Percentiles rank a stretch among this genome's conserved stretches.
These are phyloP conservation scores for Corymbia citriodora DNA, from an alignment of 441 rosid species.

Conservation along the genomic window DNA sequence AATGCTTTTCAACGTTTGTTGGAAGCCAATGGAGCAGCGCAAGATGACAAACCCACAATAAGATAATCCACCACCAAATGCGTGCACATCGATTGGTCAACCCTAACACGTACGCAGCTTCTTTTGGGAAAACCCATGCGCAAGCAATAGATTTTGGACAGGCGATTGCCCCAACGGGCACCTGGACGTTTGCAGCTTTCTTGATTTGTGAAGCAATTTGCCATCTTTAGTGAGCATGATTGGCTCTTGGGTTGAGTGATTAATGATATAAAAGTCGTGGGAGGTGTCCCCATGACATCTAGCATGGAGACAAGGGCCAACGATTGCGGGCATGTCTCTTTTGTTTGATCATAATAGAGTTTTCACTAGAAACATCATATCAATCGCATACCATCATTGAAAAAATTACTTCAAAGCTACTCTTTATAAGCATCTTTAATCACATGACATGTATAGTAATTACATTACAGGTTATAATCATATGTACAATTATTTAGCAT, in stretches of 20 bases:
- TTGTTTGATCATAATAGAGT: neutral
- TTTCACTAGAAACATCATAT: neutral
- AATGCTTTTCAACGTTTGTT: constrained; percentile 8
- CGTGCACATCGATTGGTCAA: constrained; percentile 4
- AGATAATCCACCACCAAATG: neutral
- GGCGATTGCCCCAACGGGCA: constrained; percentile 13
- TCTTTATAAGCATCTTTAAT: neutral
- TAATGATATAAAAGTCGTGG: neutral
- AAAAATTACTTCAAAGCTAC: neutral
- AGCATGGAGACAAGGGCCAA: constrained; percentile 14
- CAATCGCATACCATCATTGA: neutral
- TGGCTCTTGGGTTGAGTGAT: neutral
- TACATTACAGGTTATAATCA: accelerated
- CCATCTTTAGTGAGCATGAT: neutral
- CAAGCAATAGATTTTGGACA: constrained; percentile 21
- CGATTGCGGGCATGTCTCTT: neutral
- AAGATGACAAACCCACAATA: neutral
- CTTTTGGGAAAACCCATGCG: constrained; percentile 18
- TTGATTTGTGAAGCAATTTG: neutral
- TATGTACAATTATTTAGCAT: neutral
- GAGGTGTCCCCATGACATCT: constrained; percentile 4
- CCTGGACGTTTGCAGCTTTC: constrained; percentile 1
- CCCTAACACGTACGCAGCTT: constrained; percentile 19
- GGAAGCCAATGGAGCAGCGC: constrained; percentile 8
- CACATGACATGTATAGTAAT: neutral